Percentiles rank a stretch among this genome's conserved stretches.
These are phyloP conservation scores for Saccharomycopsis microspora DNA, from an alignment of 805 yeast species.

Conservation along the genomic window DNA sequence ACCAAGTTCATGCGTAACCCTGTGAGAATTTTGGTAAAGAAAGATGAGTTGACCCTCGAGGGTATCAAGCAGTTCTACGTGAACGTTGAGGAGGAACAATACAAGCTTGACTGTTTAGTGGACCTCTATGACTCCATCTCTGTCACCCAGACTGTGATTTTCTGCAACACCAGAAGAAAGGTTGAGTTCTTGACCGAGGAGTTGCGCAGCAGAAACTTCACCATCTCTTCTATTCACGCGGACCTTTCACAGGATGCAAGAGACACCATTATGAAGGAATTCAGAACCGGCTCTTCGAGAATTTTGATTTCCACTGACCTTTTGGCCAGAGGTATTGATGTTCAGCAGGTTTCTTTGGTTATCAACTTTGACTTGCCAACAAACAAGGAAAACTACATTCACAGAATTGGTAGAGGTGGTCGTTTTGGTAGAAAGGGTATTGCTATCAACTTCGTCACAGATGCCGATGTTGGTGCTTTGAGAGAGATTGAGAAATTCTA, in stretches of 20 bases:
- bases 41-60: slow-evolving; percentile 87
- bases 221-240: slow-evolving; percentile 94
- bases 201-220: slow-evolving; percentile 71
- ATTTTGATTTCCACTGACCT: slow-evolving; percentile 93
- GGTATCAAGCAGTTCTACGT: slow-evolving; percentile 91
- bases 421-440: slow-evolving; percentile 98
- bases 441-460: slow-evolving; percentile 88
- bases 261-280: slow-evolving; percentile 90
- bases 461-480: slow-evolving; percentile 62
- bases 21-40: slow-evolving; percentile 84
- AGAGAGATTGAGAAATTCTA: slow-evolving; percentile 67
- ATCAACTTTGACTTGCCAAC: slow-evolving; percentile 91
- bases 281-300: slow-evolving; percentile 87
- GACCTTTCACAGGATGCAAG: slow-evolving; percentile 94
- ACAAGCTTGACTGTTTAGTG: slow-evolving; percentile 89
- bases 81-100: slow-evolving; percentile 84
- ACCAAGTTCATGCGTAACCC: slow-evolving; percentile 89
- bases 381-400: slow-evolving; percentile 91
- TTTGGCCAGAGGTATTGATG: slow-evolving; percentile 98
- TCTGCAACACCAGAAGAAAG: slow-evolving; percentile 93
- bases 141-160: slow-evolving; percentile 94
- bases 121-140: slow-evolving; percentile 92
- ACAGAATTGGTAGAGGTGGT: slow-evolving; percentile 97
- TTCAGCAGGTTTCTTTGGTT: slow-evolving; percentile 93
- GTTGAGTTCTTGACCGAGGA: slow-evolving; percentile 84